A percentile compares a stretch with the other conserved stretches of the same genome.
Evolutionary conservation across 1,139 yeast species (phyloP).

Genomic region (Nakaseomyces bracarensis): DNA sequence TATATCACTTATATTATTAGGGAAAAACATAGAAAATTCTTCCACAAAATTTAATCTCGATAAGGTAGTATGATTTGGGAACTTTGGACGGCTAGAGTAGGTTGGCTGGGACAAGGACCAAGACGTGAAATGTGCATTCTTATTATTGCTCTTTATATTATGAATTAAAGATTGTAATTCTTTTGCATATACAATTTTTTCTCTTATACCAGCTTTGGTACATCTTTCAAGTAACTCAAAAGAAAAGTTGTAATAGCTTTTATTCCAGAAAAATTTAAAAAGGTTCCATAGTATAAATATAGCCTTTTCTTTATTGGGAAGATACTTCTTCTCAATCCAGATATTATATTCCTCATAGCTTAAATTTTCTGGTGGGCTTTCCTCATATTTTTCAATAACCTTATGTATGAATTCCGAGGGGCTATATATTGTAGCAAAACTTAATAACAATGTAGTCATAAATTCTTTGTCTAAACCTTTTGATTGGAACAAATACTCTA

Average conservation of each 20-base stretch:
- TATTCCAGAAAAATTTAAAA: slow-evolving; percentile 1
- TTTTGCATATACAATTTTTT: background rate
- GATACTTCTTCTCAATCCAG: slow-evolving; percentile 47
- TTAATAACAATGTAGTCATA: slow-evolving; percentile 59
- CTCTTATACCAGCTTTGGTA: background rate
- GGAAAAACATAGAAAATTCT: background rate
- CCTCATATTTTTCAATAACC: slow-evolving; percentile 55
- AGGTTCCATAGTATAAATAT: slow-evolving; percentile 1
- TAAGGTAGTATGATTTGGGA: background rate
- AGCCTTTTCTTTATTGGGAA: slow-evolving; percentile 6
- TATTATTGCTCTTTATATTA: background rate
- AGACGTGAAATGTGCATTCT: background rate
- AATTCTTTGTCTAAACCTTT: slow-evolving; percentile 49
- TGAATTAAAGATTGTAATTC: background rate
- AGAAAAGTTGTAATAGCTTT: slow-evolving; percentile 1
- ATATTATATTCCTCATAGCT: slow-evolving; percentile 69
- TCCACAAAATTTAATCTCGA: background rate
- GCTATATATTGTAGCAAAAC: slow-evolving; percentile 67
- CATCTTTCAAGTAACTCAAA: slow-evolving; percentile 2
- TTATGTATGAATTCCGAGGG: slow-evolving; percentile 53
- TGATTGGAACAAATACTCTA: slow-evolving; percentile 2
- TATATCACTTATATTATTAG: background rate
- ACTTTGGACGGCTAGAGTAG: background rate
- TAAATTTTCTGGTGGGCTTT: slow-evolving; percentile 79
- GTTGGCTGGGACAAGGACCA: background rate